Percentiles rank a stretch among this genome's conserved stretches.
Evolutionary conservation across 2,329 filamentous ascomycete genomes (phyloP).

Genomic region (Aspergillus fijiensis): DNA sequence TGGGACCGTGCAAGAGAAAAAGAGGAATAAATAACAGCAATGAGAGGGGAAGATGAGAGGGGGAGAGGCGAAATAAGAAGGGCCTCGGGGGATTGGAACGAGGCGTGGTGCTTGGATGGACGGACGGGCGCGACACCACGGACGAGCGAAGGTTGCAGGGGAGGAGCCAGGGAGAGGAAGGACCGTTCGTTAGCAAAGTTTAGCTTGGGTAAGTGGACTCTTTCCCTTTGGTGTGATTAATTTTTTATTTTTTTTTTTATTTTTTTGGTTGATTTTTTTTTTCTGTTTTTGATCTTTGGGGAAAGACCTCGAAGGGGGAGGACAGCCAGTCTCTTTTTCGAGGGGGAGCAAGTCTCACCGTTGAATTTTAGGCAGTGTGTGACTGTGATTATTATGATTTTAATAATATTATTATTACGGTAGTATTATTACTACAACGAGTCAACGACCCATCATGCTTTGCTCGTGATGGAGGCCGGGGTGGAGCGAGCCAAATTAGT

Average conservation of each 20-base stretch:
- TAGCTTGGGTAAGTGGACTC: slow-evolving; percentile 3
- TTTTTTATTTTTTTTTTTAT: slow-evolving; percentile 7
- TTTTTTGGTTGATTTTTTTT: slow-evolving; percentile 7
- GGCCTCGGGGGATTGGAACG: slow-evolving; percentile 9
- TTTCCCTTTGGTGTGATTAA: slow-evolving; percentile 11
- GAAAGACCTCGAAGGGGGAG: neutral
- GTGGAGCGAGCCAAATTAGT: slow-evolving; percentile 10
- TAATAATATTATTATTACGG: neutral
- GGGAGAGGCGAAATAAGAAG: slow-evolving; percentile 16
- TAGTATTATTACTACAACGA: neutral
- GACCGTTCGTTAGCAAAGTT: slow-evolving; percentile 21
- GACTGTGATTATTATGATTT: slow-evolving; percentile 1
- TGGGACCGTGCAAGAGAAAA: slow-evolving; percentile 14
- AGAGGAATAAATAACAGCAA: slow-evolving; percentile 11
- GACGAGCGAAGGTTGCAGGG: slow-evolving; percentile 20
- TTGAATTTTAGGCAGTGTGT: slow-evolving; percentile 1
- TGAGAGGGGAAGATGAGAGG: slow-evolving; percentile 7
- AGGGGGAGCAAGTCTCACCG: neutral
- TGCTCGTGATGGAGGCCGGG: slow-evolving; percentile 12
- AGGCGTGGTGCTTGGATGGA: slow-evolving; percentile 15
- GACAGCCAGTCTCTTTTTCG: neutral
- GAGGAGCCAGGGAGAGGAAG: slow-evolving; percentile 21
- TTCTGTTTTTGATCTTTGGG: neutral
- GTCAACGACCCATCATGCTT: slow-evolving; percentile 3
- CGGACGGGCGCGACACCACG: slow-evolving; percentile 15